These are phyloP conservation scores for Boletus hoseneyae DNA, from an alignment of 1,284 basidiomycete species.

Conservation along the genomic window DNA sequence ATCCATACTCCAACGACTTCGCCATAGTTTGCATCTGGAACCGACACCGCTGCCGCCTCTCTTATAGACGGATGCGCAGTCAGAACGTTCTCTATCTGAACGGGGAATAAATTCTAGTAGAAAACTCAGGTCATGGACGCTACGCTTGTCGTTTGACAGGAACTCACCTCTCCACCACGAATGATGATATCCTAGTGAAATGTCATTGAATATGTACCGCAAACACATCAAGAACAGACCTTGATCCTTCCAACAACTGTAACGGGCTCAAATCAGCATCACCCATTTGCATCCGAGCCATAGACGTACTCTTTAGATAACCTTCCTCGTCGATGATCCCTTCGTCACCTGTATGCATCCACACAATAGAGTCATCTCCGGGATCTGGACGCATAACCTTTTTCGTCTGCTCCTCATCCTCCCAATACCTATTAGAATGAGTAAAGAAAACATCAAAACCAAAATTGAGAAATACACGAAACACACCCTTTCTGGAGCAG, in stretches of 20 bases:
- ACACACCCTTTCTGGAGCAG: slow-evolving; percentile 72
- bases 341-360: slow-evolving; percentile 87
- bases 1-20: slow-evolving; percentile 82
- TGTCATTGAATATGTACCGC: slow-evolving; percentile 3
- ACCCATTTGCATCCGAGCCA: neutral
- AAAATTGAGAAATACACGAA: neutral
- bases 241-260: slow-evolving; percentile 77
- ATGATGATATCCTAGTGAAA: slow-evolving; percentile 74
- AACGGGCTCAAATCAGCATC: slow-evolving; percentile 7
- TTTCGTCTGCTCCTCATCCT: slow-evolving; percentile 67
- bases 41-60: slow-evolving; percentile 73
- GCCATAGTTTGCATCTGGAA: slow-evolving; percentile 68
- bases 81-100: slow-evolving; percentile 80
- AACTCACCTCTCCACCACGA: slow-evolving; percentile 72
- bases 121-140: neutral
- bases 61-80: slow-evolving; percentile 59
- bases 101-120: slow-evolving; percentile 74
- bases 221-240: slow-evolving; percentile 33
- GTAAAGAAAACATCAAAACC: neutral
- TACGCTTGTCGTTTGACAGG: neutral
- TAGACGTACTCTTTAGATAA: slow-evolving; percentile 61
- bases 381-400: slow-evolving; percentile 54
- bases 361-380: slow-evolving; percentile 55
- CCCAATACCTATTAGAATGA: slow-evolving; percentile 62
- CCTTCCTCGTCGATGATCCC: slow-evolving; percentile 82